Percentiles rank a stretch among this genome's conserved stretches.
Evolutionary conservation across 2,329 filamentous ascomycete species (phyloP).

Genomic region (Lachnellula hyalina): DNA sequence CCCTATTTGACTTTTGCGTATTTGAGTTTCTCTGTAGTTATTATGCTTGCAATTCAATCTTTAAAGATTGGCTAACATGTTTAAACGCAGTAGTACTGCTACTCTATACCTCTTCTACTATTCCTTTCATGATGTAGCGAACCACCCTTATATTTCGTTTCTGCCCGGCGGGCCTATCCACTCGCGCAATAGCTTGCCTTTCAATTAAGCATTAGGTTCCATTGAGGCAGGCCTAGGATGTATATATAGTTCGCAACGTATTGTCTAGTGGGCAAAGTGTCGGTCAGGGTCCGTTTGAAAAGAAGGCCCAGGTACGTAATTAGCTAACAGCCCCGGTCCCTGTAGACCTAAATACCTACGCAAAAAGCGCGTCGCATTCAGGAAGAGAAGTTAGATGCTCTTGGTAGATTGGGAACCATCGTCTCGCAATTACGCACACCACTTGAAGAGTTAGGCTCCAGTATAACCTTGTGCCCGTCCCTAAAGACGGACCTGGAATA

Average conservation of each 20-base stretch:
- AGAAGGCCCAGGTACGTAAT: background rate
- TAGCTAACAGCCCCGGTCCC: slow-evolving; percentile 19
- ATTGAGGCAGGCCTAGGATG: slow-evolving; percentile 22
- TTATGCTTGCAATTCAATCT: slow-evolving; percentile 7
- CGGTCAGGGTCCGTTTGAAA: no score
- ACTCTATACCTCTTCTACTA: slow-evolving; percentile 17
- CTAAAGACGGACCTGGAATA: no score
- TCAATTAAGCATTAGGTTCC: slow-evolving; percentile 21
- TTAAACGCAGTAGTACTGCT: background rate
- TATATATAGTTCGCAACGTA: slow-evolving; percentile 21
- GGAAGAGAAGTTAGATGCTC: no score
- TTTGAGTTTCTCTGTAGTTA: slow-evolving; percentile 9
- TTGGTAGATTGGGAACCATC: no score
- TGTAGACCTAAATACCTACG: slow-evolving; percentile 20
- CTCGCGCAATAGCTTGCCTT: slow-evolving; percentile 18
- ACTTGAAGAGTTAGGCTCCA: no score
- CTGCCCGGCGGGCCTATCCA: slow-evolving; percentile 15
- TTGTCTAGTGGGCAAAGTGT: slow-evolving; percentile 3
- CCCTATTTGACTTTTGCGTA: slow-evolving; percentile 9
- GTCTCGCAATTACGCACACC: no score
- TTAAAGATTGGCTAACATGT: background rate
- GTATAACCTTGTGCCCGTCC: no score
- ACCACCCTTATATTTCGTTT: slow-evolving; percentile 13
- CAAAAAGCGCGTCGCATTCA: no score
- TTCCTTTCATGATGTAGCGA: slow-evolving; percentile 18